A percentile compares a stretch with the other conserved stretches of the same genome.
phyloP scores from a whole-genome alignment of 1,284 basidiomycete species.

The Naganishia albida region DNA sequence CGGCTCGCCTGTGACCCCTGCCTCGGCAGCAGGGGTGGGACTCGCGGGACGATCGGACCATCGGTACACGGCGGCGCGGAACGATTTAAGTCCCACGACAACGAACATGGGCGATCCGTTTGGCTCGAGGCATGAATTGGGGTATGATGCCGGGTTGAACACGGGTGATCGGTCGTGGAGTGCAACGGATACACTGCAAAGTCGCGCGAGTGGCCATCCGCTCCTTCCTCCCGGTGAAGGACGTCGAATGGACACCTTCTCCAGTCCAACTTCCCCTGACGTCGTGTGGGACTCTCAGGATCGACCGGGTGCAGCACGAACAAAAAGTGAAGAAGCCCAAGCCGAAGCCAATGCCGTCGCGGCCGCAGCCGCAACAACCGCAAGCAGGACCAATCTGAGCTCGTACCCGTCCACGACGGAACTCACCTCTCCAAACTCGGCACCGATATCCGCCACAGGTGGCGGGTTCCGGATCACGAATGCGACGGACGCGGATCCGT shows the following conservation, averaged over 20 bases:
- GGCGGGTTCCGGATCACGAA: constrained; percentile 31
- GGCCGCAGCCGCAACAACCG: background rate
- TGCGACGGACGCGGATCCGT: constrained; percentile 28
- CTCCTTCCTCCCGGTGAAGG: background rate
- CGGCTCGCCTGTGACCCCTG: constrained; percentile 12
- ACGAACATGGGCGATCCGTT: constrained; percentile 23
- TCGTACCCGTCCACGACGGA: background rate
- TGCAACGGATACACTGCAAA: constrained; percentile 11
- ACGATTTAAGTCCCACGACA: constrained; percentile 3
- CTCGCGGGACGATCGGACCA: background rate
- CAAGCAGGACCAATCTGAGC: background rate
- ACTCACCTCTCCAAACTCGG: background rate
- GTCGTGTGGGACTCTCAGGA: background rate
- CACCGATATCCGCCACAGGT: background rate
- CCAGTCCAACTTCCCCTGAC: background rate
- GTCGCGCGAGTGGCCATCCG: background rate
- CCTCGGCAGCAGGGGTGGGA: background rate
- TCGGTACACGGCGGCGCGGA: background rate
- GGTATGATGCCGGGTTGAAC: constrained; percentile 14
- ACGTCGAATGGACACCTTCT: constrained; percentile 12
- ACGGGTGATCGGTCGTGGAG: constrained; percentile 10
- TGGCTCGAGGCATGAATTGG: constrained; percentile 10
- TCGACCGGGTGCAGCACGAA: background rate
- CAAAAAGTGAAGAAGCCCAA: constrained; percentile 25
- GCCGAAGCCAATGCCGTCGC: constrained; percentile 15